A percentile compares a stretch with the other conserved stretches of the same genome.
These are phyloP conservation scores for Amylocystis lapponica DNA, from an alignment of 768 basidiomycete genomes.

Conservation along the genomic window DNA sequence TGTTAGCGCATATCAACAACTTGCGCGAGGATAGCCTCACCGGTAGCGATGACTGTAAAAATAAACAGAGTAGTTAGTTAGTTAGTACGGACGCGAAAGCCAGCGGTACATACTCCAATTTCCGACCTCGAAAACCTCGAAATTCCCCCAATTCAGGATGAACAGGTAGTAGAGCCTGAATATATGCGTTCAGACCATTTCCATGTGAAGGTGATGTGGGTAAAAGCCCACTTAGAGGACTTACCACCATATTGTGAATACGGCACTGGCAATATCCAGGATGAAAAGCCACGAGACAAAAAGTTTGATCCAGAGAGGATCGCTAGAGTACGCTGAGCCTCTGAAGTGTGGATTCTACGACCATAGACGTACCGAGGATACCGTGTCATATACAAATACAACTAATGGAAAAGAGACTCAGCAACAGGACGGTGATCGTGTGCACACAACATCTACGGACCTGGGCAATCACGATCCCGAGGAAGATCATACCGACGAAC, in stretches of 20 bases:
- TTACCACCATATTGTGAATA: not conserved
- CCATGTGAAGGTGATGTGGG: not conserved
- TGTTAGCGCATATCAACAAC: too few species aligned
- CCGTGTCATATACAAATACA: not conserved
- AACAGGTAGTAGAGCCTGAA: conserved; percentile 1
- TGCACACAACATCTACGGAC: not conserved
- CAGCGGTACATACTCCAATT: conserved; percentile 1
- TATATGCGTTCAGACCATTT: too few species aligned
- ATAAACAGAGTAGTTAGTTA: not conserved
- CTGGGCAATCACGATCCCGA: conserved; percentile 1
- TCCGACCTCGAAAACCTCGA: not conserved
- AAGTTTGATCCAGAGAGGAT: not conserved
- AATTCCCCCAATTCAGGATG: not conserved
- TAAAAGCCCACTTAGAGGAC: not conserved
- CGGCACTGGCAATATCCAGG: not conserved
- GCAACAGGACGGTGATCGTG: not conserved
- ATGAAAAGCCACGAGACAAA: not conserved
- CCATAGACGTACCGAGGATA: not conserved
- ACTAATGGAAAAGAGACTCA: too few species aligned
- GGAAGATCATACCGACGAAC: not conserved
- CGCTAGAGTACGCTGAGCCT: not conserved
- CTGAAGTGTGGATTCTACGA: not conserved
- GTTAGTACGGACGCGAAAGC: not conserved
- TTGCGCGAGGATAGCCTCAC: too few species aligned
- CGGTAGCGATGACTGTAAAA: conserved; percentile 2